These are phyloP conservation scores for Populus hybrid DNA, from an alignment of 441 rosid species.

Conservation along the genomic window DNA sequence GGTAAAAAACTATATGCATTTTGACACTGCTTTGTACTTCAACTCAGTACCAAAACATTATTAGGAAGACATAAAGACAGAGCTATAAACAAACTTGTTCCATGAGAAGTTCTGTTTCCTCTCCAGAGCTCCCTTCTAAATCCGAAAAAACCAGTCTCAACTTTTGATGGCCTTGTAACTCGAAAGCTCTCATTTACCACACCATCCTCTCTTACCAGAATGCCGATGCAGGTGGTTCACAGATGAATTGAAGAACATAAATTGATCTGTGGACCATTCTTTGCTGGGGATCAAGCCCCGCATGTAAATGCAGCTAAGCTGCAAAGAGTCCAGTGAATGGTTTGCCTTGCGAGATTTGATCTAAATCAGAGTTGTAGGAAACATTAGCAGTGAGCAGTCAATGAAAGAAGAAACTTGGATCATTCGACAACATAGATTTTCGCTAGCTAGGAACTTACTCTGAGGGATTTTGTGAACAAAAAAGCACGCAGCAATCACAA, in stretches of 20 bases:
- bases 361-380: conserved; percentile 7
- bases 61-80: neutral
- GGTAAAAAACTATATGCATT: too few relatives aligned
- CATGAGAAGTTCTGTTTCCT: neutral
- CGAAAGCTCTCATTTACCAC: neutral
- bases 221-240: neutral
- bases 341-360: conserved; percentile 9
- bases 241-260: neutral
- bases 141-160: neutral
- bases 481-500: conserved; percentile 71
- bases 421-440: neutral
- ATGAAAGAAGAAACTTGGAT: neutral
- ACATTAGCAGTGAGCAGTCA: neutral
- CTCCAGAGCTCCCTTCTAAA: neutral
- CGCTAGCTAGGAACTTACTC: conserved; percentile 32
- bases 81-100: conserved; percentile 3
- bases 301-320: conserved; percentile 16
- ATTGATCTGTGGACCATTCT: neutral
- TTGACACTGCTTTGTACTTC: neutral
- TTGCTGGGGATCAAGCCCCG: neutral
- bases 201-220: neutral
- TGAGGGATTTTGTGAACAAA: conserved; percentile 52
- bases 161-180: neutral
- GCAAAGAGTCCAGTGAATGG: conserved; percentile 26
- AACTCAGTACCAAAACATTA: conserved; percentile 13